Base-by-base conservation (phyloP, 495 filamentous ascomycete species). In the Xylaria longipes region DNA sequence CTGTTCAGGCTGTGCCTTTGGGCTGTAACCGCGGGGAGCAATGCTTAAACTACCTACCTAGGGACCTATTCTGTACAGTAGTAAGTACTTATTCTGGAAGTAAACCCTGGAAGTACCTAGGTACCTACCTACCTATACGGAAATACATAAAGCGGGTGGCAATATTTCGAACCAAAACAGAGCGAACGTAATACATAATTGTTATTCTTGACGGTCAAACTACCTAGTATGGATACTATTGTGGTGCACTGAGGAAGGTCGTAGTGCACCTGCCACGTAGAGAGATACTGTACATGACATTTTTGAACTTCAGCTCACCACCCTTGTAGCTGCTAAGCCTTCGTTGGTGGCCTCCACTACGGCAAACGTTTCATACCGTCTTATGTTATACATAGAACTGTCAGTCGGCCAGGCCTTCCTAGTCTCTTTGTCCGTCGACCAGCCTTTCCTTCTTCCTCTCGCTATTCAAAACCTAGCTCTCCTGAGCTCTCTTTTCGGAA, bases 261-360 rank as follows among this genome's bases (percentile, higher is more conserved):
- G 22, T 54, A 54, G 50, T 22, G 50, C 15, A 54, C 22, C 22
- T 22, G 3, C 46, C 20, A 1, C 20, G 43, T 46, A n/a, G n/a
- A n/a, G n/a, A n/a, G n/a, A n/a, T n/a, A 46, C 43, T 29, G 52
- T 57, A 57, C 27, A 57, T 57, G 52, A 54, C 50, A 22, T 25
- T 57, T 25, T 20, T 31, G 4, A 7, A n/a, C 2, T 37, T 37
- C 33, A 37, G 57, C 57, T 60, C 20, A 22, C 57, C 57, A 60
- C 22, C 57, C 57, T 37, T 60, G 57, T 37, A 60, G 57, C 57
- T 60, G 57, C 57, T 60, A 60, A 60, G 57, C 57, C 57, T 60
- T 60, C n/a, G 17, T 58, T 37, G 57, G 33, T 39, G 57, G 57
- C 31, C 57, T 60, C 57, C 57, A 60, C 57, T 60, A 37, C 31